Evolutionary conservation across 1,139 yeast genomes (phyloP).

Genomic region (Chernovozyma aurita): DNA sequence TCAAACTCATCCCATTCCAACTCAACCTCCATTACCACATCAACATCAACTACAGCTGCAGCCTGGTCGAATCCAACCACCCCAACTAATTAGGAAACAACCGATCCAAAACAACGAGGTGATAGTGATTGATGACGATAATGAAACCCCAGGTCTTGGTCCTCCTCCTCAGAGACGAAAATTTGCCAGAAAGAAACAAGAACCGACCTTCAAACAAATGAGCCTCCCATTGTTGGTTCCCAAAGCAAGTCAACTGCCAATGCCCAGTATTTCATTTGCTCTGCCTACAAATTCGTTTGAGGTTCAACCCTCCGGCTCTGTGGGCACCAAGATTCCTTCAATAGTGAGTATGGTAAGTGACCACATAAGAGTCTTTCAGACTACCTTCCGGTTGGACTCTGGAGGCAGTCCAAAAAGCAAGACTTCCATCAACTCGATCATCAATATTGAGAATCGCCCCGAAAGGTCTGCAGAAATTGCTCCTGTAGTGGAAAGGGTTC

Average conservation of each 20-base stretch:
- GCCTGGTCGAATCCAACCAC: neutral
- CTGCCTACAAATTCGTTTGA: neutral
- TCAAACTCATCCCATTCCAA: too few relatives aligned
- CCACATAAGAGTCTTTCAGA: constrained; percentile 29
- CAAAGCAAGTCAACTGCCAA: constrained; percentile 9
- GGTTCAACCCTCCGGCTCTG: neutral
- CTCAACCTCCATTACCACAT: constrained; percentile 1
- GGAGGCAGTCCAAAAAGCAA: constrained; percentile 16
- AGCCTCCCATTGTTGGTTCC: constrained; percentile 11
- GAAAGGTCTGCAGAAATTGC: constrained; percentile 9
- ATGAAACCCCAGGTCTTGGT: constrained; percentile 4
- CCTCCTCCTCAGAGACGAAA: constrained; percentile 5
- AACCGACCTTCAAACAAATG: neutral
- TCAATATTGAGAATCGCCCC: constrained; percentile 30
- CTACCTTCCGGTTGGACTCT: constrained; percentile 19
- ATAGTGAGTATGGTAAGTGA: constrained; percentile 15
- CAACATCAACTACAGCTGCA: neutral
- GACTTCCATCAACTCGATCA: constrained; percentile 36
- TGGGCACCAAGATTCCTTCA: neutral
- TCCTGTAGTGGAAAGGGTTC: constrained; percentile 8
- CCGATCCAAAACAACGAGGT: neutral
- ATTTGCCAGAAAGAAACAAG: constrained; percentile 1
- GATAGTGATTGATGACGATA: constrained; percentile 5
- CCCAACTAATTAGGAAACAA: neutral
- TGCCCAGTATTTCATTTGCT: neutral